Base-by-base conservation (phyloP, 2,329 filamentous ascomycete species). In the Thielaviopsis euricoi region DNA sequence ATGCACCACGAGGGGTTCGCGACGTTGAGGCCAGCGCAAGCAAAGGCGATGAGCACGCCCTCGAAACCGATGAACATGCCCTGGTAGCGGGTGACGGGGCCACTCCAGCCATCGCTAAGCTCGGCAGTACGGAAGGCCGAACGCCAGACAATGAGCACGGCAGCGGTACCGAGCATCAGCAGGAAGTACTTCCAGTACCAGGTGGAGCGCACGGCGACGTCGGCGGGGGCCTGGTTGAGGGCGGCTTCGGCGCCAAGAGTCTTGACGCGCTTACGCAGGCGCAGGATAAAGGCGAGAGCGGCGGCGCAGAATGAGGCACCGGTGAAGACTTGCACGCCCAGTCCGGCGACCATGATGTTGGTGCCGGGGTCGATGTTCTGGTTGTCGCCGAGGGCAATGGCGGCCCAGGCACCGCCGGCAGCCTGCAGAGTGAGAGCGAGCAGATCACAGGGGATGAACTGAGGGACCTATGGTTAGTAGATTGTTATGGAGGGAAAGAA, bases 111-210 rank as follows among this genome's bases (percentile, higher is more conserved):
- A 56, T 77, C 72, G 62, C 76, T 78, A 62, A 87, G 69, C 73
- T 87, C 83, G 0, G 78, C 79, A 22, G 85, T 78, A 57, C 85
- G 77, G 68, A 81, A 87, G 49, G 81, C 76, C 62, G 77, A 82
- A 9, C 85, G 74, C 64, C 79, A 78, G 61, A 86, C 78, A 64
- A 87, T 81, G 63, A 75, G 76, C 13, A 85, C 56, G n/a, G 81
- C 82, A 1, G 81, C 75, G 1, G 84, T 66, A 1, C 70, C 66
- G 19, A 85, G 71, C 12, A 76, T 78, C n/a, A 64, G 64, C 5
- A 82, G 66, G 66, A 84, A 85, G 13, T 71, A 71, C 57, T 71
- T 71, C 69, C 84, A 83, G 23, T 67, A 65, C 52, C 63, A 64
- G 15, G 72, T 73, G 48, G 65, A 60, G 33, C 76, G 71, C 46